Evolutionary conservation across 1,284 basidiomycete species (phyloP), one percentile per base, ranked within the genome.

Genomic region (Takashimella tepidaria): DNA sequence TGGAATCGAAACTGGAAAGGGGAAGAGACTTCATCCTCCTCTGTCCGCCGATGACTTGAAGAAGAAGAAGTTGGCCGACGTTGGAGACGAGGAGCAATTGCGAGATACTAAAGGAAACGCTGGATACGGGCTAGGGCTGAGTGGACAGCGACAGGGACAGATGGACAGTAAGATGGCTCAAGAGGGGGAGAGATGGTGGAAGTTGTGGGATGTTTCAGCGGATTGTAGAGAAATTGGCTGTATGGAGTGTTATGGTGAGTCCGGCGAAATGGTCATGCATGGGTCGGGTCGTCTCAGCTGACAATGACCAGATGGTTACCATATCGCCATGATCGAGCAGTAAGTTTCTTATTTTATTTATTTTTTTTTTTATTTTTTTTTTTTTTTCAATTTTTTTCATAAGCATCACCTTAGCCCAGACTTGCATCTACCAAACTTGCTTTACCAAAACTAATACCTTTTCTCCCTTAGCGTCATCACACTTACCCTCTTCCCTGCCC

Each of bases 291-390:
- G n/a, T n/a, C 16, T 10, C 12, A 12, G 49, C 51, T 60, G 41
- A 59, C 41, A 11, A 24, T 42, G 20, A 4, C 11, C 51, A 72
- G 69, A 73, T 49, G 73, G 73, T 10, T 68, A 68, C 53, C 68
- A 71, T 49, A 48, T 71, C 10, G 72, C 69, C 8, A 54, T 73
- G 51, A 72, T 75, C 24, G 72, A 75, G 46, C 74, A 75, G 72
- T 74, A 54, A 45, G 70, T 63, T 21, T 5, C 19, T 22, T 10
- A 40, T 25, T 6, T n/a, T n/a, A n/a, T n/a, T n/a, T n/a, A n/a
- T n/a, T n/a, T n/a, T n/a, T n/a, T n/a, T n/a, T n/a, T n/a, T 21
- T 37, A 20, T 42, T 19, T 4, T 31, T 40, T 25, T 10, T 45
- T 22, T 19, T 23, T 44, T 44, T 49, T 13, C 19, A 3, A 20